Base-by-base conservation (phyloP, 768 basidiomycete genomes). In the Lepiota venenata region DNA sequence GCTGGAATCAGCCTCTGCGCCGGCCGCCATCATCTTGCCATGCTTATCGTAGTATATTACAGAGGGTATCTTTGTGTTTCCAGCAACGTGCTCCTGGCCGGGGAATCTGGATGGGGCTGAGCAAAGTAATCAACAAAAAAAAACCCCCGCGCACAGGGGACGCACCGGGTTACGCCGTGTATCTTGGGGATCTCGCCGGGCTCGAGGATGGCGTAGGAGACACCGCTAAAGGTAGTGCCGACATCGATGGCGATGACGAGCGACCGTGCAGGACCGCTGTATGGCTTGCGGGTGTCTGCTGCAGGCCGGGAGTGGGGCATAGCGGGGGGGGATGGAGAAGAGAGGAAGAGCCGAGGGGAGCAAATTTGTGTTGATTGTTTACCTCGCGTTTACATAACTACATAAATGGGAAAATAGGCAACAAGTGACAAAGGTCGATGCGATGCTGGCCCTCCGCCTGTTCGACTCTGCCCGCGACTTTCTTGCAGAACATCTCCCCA, bases 71-170 rank as follows among this genome's bases (percentile, higher is more conserved):
- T 91, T 91, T 55, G 86, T 84, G 66, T 90, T 91, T 37, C 88
- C 88, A 12, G 85, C 88, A 45, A 89, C 87, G 76, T 91, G 88
- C 68, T 91, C 89, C 69, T 91, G 89, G 15, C 88, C 89, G 8
- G 88, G 88, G 54, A 90, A 91, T 54, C 88, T 90, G 57, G 21
- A 58, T 50, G 57, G 57, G 61, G 54, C 60, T 50, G 20, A 51
- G 57, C 32, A 47, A 4, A 22, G 22, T 6, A 50, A 6, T 11
- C 0, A 42, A 49, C 11, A 41, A 22, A 48, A 18, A 5, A 22
- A 49, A 52, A n/a, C n/a, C n/a, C n/a, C n/a, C n/a, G n/a, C n/a
- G n/a, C n/a, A n/a, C n/a, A 20, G 38, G 16, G 55, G 20, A 56
- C 76, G 22, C 57, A 88, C 88, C 88, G 76, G 55, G 89, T 91